Percentiles rank a stretch among this genome's conserved stretches.
Evolutionary conservation across 768 basidiomycete genomes (phyloP).

Genomic region (Kwoniella sp.): DNA sequence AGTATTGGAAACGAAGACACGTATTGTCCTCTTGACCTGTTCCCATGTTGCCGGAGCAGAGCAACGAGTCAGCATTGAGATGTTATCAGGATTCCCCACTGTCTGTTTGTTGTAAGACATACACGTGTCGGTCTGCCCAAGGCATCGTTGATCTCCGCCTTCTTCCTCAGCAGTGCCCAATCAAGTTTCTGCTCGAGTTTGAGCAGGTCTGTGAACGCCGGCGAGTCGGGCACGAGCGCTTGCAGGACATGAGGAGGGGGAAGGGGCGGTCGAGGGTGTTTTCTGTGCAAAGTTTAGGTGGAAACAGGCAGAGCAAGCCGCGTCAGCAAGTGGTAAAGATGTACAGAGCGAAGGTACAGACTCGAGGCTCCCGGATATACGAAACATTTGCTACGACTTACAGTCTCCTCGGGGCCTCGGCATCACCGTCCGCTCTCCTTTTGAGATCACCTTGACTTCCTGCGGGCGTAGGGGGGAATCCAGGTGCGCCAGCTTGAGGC

Average conservation of each 20-base stretch:
- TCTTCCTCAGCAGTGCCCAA: constrained; percentile 91
- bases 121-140: constrained; percentile 73
- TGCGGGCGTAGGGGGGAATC: constrained; percentile 15
- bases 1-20: constrained; percentile 85
- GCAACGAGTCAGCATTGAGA: no score
- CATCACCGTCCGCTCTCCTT: constrained; percentile 32
- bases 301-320: neutral
- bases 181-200: constrained; percentile 89
- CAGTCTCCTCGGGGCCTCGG: constrained; percentile 32
- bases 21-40: constrained; percentile 77
- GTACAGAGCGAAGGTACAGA: no score
- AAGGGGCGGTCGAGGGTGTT: constrained; percentile 40
- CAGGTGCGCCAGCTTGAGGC: neutral
- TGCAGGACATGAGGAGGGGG: constrained; percentile 64
- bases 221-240: constrained; percentile 76
- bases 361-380: no score
- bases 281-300: constrained; percentile 10
- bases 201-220: constrained; percentile 80
- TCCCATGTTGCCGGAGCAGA: neutral
- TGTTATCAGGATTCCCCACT: neutral
- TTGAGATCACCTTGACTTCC: constrained; percentile 23
- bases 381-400: no score
- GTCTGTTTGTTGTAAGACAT: no score
- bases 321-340: no score
- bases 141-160: constrained; percentile 88